Conservation (phyloP, 2,329 filamentous ascomycete species). For the Malbranchea zuffiana region DNA sequence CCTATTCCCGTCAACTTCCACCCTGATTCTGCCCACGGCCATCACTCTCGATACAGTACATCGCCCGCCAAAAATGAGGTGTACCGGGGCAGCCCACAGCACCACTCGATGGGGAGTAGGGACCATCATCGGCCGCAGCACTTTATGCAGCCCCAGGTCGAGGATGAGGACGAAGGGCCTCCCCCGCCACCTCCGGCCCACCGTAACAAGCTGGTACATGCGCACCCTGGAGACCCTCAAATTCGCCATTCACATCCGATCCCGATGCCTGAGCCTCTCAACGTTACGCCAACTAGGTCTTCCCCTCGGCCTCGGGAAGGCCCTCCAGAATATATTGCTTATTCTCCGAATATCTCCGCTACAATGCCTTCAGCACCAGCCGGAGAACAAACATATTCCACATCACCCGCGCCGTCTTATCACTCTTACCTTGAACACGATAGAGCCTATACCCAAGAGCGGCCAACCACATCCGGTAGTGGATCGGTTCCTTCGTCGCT, state of each 20-base stretch:
- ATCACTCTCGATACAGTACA: constrained; percentile 15
- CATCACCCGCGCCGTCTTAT: constrained; percentile 19
- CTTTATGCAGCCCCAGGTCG: constrained; percentile 13
- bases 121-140: constrained; percentile 16
- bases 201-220: constrained; percentile 16
- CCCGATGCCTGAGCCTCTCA: constrained; percentile 19
- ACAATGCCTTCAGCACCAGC: constrained; percentile 8
- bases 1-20: constrained; percentile 1
- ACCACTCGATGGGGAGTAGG: constrained; percentile 20
- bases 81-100: constrained; percentile 21
- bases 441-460: constrained; percentile 18
- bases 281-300: constrained; percentile 14
- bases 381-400: constrained; percentile 14
- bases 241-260: constrained; percentile 14
- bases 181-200: constrained; percentile 26
- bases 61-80: constrained; percentile 15
- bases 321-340: constrained; percentile 13
- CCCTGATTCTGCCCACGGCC: constrained; percentile 1
- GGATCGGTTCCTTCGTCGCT: constrained; percentile 31
- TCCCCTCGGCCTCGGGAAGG: constrained; percentile 8
- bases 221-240: constrained; percentile 8
- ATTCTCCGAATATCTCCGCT: constrained; percentile 12
- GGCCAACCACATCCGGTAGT: constrained; percentile 20
- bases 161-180: constrained; percentile 19
- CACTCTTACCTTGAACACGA: constrained; percentile 18